Percentiles rank a stretch among this genome's conserved stretches.
Evolutionary conservation across 2,329 filamentous ascomycete species (phyloP).

Genomic region (Hypoxylon sp.): DNA sequence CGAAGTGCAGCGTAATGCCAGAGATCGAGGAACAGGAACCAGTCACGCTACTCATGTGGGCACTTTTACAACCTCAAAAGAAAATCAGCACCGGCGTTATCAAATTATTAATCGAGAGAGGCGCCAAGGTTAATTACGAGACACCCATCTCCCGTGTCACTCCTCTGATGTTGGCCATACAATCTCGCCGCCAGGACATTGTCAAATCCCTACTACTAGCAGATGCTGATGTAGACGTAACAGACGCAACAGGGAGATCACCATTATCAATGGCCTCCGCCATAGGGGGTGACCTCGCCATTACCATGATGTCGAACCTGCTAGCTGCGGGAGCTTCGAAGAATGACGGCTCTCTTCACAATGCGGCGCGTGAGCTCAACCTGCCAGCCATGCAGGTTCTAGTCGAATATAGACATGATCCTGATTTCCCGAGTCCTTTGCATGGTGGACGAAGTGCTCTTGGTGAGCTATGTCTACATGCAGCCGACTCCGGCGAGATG

Average conservation of each 20-base stretch:
- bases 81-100: conserved; percentile 72
- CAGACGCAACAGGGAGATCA: conserved; percentile 70
- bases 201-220: conserved; percentile 70
- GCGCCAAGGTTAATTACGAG: conserved; percentile 71
- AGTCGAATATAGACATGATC: conserved; percentile 71
- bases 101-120: conserved; percentile 66
- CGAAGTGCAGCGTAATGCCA: conserved; percentile 60
- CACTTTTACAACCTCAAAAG: conserved; percentile 74
- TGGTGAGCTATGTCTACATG: conserved; percentile 73
- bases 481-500: conserved; percentile 63
- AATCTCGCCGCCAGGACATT: conserved; percentile 68
- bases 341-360: conserved; percentile 77
- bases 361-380: conserved; percentile 73
- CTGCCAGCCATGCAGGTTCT: conserved; percentile 69
- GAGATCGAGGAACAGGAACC: conserved; percentile 67
- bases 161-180: conserved; percentile 72
- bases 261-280: conserved; percentile 72
- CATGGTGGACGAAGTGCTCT: conserved; percentile 75
- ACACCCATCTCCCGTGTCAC: conserved; percentile 67
- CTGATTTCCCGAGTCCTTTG: conserved; percentile 74
- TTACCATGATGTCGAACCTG: conserved; percentile 68
- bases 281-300: conserved; percentile 67
- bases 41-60: conserved; percentile 72
- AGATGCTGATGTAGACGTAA: conserved; percentile 71
- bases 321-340: conserved; percentile 69